Conservation (phyloP, 129 eudicot species). For the Pulicaria dysenterica region DNA sequence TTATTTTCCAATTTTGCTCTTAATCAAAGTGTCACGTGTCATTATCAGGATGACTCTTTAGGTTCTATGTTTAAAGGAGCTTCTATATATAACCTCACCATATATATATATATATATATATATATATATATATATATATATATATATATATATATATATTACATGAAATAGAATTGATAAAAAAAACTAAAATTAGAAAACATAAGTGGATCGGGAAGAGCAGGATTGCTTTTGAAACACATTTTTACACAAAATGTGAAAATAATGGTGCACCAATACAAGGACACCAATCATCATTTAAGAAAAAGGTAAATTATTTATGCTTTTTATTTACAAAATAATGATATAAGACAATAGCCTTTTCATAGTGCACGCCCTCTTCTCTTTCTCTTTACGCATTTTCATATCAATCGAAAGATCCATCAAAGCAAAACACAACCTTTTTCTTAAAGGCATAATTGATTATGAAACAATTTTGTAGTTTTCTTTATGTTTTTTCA, state of each 20-base stretch:
- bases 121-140: too few relatives aligned
- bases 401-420: conserved; percentile 20
- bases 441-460: conserved; percentile 11
- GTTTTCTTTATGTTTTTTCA: too few relatives aligned
- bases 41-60: too few relatives aligned
- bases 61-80: too few relatives aligned
- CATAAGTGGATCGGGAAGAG: not conserved
- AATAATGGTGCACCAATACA: conserved; percentile 33
- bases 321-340: conserved; percentile 33
- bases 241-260: conserved; percentile 15
- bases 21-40: too few relatives aligned
- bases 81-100: too few relatives aligned
- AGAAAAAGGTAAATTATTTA: not conserved
- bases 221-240: conserved; percentile 25
- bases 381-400: conserved; percentile 40
- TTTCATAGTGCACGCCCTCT: conserved; percentile 46
- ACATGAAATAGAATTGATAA: too few relatives aligned
- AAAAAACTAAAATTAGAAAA: not conserved
- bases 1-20: too few relatives aligned
- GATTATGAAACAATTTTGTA: not conserved
- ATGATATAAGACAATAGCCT: conserved; percentile 32
- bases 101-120: too few relatives aligned
- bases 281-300: conserved; percentile 18
- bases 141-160: too few relatives aligned
- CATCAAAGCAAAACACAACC: conserved; percentile 23